Evolutionary conservation across 495 filamentous ascomycete genomes (phyloP), one percentile per base, ranked within the genome.

Genomic region (Penicillium parvum): DNA sequence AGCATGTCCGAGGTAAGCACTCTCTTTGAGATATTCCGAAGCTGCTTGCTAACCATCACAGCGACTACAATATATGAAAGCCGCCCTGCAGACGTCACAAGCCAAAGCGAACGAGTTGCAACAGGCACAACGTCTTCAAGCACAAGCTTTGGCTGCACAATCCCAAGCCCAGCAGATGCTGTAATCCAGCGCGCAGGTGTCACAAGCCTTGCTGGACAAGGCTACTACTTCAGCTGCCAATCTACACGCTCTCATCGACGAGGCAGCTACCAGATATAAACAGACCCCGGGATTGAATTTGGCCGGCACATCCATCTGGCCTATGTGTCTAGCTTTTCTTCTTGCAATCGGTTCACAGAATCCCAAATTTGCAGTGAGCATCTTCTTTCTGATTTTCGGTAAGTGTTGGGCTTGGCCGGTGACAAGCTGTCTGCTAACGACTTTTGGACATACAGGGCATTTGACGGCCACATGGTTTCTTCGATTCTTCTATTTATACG

Each of bases 221-320:
- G 42, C 63, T 11, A 58, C 58, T 21, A 49, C 58, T 2, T 52
- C 63, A 7, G 68, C 72, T 14, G 55, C 60, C n/a, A 63, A 68
- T 43, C 41, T 78, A 4, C 66, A 70, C 36, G 32, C 55, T 9
- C 52, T 57, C 17, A 60, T 77, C 8, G 64, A 76, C 1, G 66
- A 70, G 25, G 60, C 70, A 16, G 43, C 64, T 1, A 33, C 46
- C 4, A 71, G 50, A 40, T 64, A 68, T 36, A 61, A 61, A 34
- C 41, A 53, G 0, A 42, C 60, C 12, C 60, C 61, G 11, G 33
- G 43, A 3, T 39, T 71, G 6, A 14, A 57, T 12, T 42, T 61
- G 14, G 52, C 53, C 1, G 43, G 48, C 35, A 53, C 49, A 15
- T 59, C 55, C 0, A 19, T 45, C 6, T 64, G 64, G 63, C 50